These are phyloP conservation scores for Canna indica DNA, from an alignment of 176 grass and related monocot genomes.

Conservation along the genomic window DNA sequence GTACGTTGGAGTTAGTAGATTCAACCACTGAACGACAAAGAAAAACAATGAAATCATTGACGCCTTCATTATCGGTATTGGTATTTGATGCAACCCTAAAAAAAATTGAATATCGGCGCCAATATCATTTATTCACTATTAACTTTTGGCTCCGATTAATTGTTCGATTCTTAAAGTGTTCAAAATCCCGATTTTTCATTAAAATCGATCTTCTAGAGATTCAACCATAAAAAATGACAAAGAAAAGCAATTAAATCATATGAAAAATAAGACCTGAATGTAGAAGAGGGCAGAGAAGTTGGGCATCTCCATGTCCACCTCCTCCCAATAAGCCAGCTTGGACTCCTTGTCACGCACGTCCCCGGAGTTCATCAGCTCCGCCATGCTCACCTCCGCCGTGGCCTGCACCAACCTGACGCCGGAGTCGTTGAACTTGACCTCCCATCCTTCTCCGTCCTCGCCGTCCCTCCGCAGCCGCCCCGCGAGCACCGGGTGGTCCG, in stretches of 20 bases:
- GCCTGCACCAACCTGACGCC: constrained; percentile 63
- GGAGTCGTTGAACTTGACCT: constrained; percentile 71
- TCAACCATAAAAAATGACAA: too few relatives aligned
- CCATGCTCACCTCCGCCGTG: constrained; percentile 42
- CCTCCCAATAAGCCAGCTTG: constrained; percentile 47
- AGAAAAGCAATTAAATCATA: not conserved
- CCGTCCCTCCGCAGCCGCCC: constrained; percentile 47
- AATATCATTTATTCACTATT: not conserved
- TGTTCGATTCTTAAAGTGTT: too few relatives aligned
- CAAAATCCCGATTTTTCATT: too few relatives aligned
- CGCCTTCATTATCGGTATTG: too few relatives aligned
- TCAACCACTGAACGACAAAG: too few relatives aligned
- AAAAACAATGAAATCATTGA: too few relatives aligned
- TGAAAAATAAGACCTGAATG: constrained; percentile 37
- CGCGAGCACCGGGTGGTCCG: constrained; percentile 50
- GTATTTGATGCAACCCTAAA: too few relatives aligned
- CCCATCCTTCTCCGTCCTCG: constrained; percentile 49
- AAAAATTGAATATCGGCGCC: not conserved
- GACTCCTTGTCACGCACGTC: constrained; percentile 15
- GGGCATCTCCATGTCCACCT: constrained; percentile 37
- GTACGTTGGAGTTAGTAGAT: too few relatives aligned
- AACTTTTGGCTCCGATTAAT: not conserved
- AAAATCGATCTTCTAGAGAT: too few relatives aligned
- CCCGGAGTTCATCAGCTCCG: constrained; percentile 41
- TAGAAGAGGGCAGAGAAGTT: constrained; percentile 44